Percentiles rank a stretch among this genome's conserved stretches.
Evolutionary conservation across 345 rosid genomes (phyloP).

Genomic region (Populus pruinosa): DNA sequence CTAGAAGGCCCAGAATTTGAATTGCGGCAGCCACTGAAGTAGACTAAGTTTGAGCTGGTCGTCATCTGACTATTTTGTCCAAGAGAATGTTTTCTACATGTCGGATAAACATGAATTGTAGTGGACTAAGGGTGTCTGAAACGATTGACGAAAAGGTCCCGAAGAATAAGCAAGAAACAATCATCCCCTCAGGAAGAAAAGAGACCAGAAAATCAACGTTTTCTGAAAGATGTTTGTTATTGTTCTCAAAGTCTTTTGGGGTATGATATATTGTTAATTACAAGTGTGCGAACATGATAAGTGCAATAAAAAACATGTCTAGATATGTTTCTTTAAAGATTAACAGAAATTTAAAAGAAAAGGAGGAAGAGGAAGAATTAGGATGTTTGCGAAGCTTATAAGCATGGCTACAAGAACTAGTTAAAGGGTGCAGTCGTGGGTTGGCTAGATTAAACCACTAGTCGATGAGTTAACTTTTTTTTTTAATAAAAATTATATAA

Average conservation of each 20-base stretch:
- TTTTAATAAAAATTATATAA: too few relatives aligned
- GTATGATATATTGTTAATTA: not conserved
- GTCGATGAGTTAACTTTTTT: too few relatives aligned
- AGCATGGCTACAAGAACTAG: not conserved
- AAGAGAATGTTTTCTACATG: not conserved
- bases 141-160: not conserved
- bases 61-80: not conserved
- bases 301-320: not conserved
- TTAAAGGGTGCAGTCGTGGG: too few relatives aligned
- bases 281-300: not conserved
- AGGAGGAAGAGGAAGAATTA: not conserved
- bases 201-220: conserved; percentile 1
- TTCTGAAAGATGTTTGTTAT: not conserved
- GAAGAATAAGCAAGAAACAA: not conserved
- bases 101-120: not conserved
- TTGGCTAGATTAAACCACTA: too few relatives aligned
- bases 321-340: conserved; percentile 10
- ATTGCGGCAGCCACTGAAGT: not conserved
- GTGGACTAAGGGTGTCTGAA: not conserved
- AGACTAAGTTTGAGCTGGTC: not conserved
- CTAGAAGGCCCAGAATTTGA: not conserved
- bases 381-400: not conserved
- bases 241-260: not conserved
- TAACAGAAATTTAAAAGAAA: not conserved
- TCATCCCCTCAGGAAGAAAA: not conserved